These are phyloP conservation scores for Ophiostoma himal-ulmi DNA, from an alignment of 2,329 filamentous ascomycete species.

Conservation along the genomic window DNA sequence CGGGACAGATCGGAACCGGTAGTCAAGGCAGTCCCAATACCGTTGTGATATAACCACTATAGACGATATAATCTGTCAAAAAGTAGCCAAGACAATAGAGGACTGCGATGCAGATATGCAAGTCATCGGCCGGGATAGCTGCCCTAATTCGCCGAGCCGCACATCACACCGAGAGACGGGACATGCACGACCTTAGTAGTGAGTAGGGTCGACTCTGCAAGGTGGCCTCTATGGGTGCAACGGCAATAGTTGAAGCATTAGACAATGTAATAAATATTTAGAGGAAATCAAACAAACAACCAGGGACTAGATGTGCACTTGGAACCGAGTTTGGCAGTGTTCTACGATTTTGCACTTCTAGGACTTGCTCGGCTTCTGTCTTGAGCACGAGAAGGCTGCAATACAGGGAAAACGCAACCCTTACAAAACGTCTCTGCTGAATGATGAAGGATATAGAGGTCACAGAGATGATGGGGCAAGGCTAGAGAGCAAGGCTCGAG, in stretches of 20 bases:
- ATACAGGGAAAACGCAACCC: neutral
- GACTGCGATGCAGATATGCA: neutral
- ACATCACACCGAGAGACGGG: constrained; percentile 2
- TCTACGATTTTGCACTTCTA: too few species aligned
- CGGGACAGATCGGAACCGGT: neutral
- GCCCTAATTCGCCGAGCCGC: constrained; percentile 2
- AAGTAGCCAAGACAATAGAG: too few species aligned
- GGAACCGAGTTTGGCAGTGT: neutral
- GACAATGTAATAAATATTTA: neutral
- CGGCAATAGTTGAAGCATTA: neutral
- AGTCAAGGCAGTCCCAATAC: neutral
- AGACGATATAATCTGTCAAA: too few species aligned
- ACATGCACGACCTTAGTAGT: neutral
- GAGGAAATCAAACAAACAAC: too few species aligned
- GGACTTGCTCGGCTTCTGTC: neutral
- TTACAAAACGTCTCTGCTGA: neutral
- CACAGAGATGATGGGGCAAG: neutral
- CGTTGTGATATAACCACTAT: too few species aligned
- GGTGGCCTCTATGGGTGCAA: neutral
- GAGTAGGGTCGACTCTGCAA: too few species aligned
- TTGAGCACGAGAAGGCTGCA: neutral
- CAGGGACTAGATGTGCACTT: neutral
- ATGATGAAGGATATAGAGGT: neutral
- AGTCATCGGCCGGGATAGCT: neutral
- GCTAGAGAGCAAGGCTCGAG: neutral